These are phyloP conservation scores for Hansenula anomala DNA, from an alignment of 1,139 yeast species.

Conservation along the genomic window DNA sequence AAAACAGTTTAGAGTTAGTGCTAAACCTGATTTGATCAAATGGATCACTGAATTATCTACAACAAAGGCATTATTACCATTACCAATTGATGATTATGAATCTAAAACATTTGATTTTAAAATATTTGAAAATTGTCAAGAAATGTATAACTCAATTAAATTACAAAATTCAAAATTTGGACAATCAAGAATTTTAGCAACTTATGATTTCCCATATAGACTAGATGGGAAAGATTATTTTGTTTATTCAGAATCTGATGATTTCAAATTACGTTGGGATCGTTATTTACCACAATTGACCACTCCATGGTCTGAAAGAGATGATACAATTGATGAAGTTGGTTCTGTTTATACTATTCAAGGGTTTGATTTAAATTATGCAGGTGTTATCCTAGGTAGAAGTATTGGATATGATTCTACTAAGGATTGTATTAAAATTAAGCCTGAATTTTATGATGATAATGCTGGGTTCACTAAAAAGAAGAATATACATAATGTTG, in stretches of 20 bases:
- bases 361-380: constrained; percentile 39
- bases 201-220: constrained; percentile 39
- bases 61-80: constrained; percentile 24
- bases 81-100: constrained; percentile 23
- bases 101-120: constrained; percentile 29
- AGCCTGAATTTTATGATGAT: constrained; percentile 34
- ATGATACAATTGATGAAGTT: constrained; percentile 37
- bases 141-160: constrained; percentile 30
- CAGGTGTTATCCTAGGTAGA: constrained; percentile 37
- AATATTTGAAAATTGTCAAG: constrained; percentile 33
- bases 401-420: constrained; percentile 31
- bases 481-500: constrained; percentile 29
- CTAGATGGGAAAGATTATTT: constrained; percentile 35
- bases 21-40: constrained; percentile 30
- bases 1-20: constrained; percentile 35
- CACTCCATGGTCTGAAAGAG: constrained; percentile 37
- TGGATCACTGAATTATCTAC: constrained; percentile 35
- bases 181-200: constrained; percentile 34
- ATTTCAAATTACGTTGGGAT: constrained; percentile 37
- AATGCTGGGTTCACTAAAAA: constrained; percentile 36
- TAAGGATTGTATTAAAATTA: constrained; percentile 27
- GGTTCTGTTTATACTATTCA: constrained; percentile 40
- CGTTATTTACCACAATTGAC: constrained; percentile 32
- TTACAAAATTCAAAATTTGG: constrained; percentile 26
- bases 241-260: constrained; percentile 33